These are phyloP conservation scores for Phallus indusiatus DNA, from an alignment of 768 basidiomycete species.

Conservation along the genomic window DNA sequence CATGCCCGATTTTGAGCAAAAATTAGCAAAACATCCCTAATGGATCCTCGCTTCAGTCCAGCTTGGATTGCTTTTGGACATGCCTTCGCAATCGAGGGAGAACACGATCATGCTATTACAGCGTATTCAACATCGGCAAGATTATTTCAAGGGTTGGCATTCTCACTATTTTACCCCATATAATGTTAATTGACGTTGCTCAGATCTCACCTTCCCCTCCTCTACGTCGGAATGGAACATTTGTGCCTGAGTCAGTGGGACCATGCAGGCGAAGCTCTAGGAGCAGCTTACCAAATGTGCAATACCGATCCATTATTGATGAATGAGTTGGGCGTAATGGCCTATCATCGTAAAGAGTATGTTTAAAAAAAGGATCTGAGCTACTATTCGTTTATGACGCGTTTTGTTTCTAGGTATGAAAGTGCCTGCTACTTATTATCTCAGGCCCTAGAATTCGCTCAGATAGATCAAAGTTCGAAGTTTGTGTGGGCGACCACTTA, in stretches of 20 bases:
- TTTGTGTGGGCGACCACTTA: slow-evolving; percentile 84
- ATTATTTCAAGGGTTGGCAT: slow-evolving; percentile 81
- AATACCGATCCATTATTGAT: slow-evolving; percentile 80
- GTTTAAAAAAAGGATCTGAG: slow-evolving; percentile 15
- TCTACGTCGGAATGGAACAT: slow-evolving; percentile 98
- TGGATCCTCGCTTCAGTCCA: slow-evolving; percentile 93
- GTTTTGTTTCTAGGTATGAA: slow-evolving; percentile 46
- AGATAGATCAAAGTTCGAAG: slow-evolving; percentile 77
- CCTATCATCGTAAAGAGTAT: slow-evolving; percentile 77
- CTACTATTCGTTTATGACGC: not conserved
- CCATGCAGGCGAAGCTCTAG: slow-evolving; percentile 82
- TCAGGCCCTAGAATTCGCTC: slow-evolving; percentile 69
- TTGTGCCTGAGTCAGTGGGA: slow-evolving; percentile 75
- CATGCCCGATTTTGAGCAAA: not conserved
- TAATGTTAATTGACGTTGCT: not conserved
- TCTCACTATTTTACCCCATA: not conserved
- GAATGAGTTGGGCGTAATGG: slow-evolving; percentile 92
- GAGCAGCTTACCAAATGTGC: slow-evolving; percentile 73
- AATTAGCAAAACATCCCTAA: slow-evolving; percentile 83
- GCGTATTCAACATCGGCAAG: slow-evolving; percentile 96
- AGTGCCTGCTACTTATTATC: slow-evolving; percentile 63
- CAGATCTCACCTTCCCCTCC: slow-evolving; percentile 90
- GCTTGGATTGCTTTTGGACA: slow-evolving; percentile 98
- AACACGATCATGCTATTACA: slow-evolving; percentile 97
- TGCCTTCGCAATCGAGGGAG: slow-evolving; percentile 93